phyloP scores from a whole-genome alignment of 176 grass and related monocot genomes.

The Carex myosuroides region DNA sequence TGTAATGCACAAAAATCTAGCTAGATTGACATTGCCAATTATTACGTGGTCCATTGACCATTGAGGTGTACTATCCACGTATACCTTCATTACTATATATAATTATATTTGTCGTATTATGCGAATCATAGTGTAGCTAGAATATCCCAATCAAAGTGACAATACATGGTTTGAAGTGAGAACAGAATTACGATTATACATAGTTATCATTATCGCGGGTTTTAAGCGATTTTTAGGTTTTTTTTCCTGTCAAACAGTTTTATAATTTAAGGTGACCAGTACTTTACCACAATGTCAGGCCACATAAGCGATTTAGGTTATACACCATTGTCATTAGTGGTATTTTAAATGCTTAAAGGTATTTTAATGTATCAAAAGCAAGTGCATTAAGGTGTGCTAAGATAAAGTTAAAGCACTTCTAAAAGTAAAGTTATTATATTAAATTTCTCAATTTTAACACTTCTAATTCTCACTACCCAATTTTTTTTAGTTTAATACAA shows the following conservation, averaged over 20 bases:
- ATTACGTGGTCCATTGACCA: neutral
- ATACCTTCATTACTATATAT: neutral
- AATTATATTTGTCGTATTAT: neutral
- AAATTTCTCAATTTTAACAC: too few relatives aligned
- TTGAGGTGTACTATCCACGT: neutral
- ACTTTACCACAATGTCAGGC: too few relatives aligned
- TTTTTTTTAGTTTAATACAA: too few relatives aligned
- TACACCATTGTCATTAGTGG: too few relatives aligned
- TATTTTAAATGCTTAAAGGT: too few relatives aligned
- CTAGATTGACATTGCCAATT: neutral
- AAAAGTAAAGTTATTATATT: too few relatives aligned
- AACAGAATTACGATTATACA: neutral
- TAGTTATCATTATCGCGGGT: neutral
- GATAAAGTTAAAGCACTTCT: too few relatives aligned
- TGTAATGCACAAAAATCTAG: slow-evolving; percentile 15
- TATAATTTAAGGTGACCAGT: neutral
- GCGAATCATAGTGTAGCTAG: neutral
- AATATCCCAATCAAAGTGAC: neutral
- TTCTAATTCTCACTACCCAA: too few relatives aligned
- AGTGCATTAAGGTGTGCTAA: too few relatives aligned
- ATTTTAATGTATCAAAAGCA: too few relatives aligned
- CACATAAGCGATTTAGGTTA: too few relatives aligned
- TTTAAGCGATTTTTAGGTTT: neutral
- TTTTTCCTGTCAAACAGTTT: neutral
- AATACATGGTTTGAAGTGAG: neutral